phyloP scores from a whole-genome alignment of 305 asterid genomes.

The Fraxinus paxiana region DNA sequence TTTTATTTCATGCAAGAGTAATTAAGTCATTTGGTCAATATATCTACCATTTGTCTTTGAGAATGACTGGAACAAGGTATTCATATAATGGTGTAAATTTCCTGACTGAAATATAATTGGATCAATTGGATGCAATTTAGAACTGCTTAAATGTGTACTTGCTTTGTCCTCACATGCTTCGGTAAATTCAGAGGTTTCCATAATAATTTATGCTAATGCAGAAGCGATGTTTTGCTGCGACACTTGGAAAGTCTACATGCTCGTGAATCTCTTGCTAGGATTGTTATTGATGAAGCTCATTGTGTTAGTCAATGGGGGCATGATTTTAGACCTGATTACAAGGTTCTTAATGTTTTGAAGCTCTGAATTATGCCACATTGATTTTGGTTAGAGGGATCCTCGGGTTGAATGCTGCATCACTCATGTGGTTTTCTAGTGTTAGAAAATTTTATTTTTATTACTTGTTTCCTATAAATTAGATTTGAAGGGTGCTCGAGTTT shows the following conservation, averaged over 20 bases:
- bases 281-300: constrained; percentile 99
- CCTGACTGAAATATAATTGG: background rate
- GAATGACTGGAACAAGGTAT: background rate
- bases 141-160: constrained; percentile 1
- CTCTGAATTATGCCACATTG: constrained; percentile 11
- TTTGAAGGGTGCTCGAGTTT: constrained; percentile 16
- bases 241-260: constrained; percentile 78
- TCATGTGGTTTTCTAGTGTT: constrained; percentile 9
- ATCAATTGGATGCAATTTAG: background rate
- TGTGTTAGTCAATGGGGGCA: constrained; percentile 99
- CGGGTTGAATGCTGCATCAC: constrained; percentile 1
- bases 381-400: constrained; percentile 12
- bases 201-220: constrained; percentile 38
- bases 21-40: background rate
- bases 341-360: constrained; percentile 48
- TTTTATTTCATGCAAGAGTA: background rate
- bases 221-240: constrained; percentile 87
- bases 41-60: background rate
- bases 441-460: background rate
- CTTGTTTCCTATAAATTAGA: constrained; percentile 9
- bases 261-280: constrained; percentile 76
- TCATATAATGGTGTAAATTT: background rate
- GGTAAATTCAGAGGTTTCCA: constrained; percentile 3
- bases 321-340: constrained; percentile 99
- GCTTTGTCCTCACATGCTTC: background rate